Base-by-base conservation (phyloP, 768 basidiomycete genomes). In the Inosperma sp. region DNA sequence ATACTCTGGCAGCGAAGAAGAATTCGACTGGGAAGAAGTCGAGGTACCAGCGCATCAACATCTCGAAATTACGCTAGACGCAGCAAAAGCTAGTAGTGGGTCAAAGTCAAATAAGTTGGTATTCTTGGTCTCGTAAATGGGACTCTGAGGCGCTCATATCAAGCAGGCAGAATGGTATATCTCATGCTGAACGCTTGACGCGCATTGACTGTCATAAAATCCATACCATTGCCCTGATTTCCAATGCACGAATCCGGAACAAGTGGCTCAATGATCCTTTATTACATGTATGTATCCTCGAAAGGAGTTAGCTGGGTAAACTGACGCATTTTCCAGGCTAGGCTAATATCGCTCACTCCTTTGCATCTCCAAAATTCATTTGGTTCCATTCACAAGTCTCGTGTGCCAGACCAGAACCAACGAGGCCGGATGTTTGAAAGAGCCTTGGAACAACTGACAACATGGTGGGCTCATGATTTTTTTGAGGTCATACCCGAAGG, bases 371-470 rank as follows among this genome's bases (percentile, higher is more conserved):
- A 94, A 65, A 84, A 83, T 46, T 77, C 86, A 8, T 93, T 99
- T 67, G 74, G 78, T 9, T 75, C 81, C 66, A 93, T 93, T 65
- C 82, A 88, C 71, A 84, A 89, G 65, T 80, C 88, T 33, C 77
- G 82, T 51, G 69, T 89, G 17, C 92, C 95, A 1, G 91, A 96
- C 54, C 76, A 80, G 12, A 78, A 81, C 47, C 82, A 83, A 59
- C 84, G 96, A 8, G 91, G 91, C 1, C 83, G 89, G 6, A 76
- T 93, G 56, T 99, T 98, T 62, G 92, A 97, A 68, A 74, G 76
- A 12, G 87, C 92, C 3, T 71, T 96, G 17, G 72, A 73, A 27
- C 79, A 80, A 34, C 81, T 98, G 7, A 77, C 77, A 17, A 77
- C 79, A 10, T 98, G 95, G 94, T 99, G 95, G 94, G 72, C 77